Percentiles rank a stretch among this genome's conserved stretches.
Conservation (phyloP, 2,329 filamentous ascomycete species). For the Eutypa lata region DNA sequence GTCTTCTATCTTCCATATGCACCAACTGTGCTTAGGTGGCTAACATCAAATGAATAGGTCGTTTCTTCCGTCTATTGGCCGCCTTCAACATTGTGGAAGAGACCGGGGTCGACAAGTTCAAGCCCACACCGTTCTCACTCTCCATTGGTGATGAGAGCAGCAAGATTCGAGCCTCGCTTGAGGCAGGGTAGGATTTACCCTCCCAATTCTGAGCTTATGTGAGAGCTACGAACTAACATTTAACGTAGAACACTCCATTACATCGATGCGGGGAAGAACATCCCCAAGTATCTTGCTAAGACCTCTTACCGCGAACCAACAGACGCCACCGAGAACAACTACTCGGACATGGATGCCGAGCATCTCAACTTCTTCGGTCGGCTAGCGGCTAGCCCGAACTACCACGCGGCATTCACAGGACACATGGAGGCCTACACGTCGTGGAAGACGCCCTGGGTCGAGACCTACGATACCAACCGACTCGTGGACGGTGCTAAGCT, state of each 20-base stretch:
- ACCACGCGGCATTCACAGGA: constrained; percentile 29
- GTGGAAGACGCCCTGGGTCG: constrained; percentile 32
- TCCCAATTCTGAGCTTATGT: not conserved
- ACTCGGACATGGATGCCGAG: constrained; percentile 15
- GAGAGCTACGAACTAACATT: not conserved
- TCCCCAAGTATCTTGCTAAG: constrained; percentile 31
- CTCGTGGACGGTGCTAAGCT: constrained; percentile 17
- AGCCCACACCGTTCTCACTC: constrained; percentile 28
- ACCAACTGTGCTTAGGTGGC: not conserved
- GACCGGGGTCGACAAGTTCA: constrained; percentile 24
- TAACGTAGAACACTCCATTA: constrained; percentile 24
- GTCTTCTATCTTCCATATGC: not conserved
- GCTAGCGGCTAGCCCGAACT: constrained; percentile 24
- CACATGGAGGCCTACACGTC: constrained; percentile 33
- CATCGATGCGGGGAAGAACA: constrained; percentile 24
- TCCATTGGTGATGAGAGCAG: constrained; percentile 29
- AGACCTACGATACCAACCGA: constrained; percentile 22
- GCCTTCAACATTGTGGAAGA: constrained; percentile 30
- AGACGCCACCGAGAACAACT: constrained; percentile 23
- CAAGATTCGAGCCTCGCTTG: constrained; percentile 25
- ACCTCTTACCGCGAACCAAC: constrained; percentile 31
- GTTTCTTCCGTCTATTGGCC: constrained; percentile 26
- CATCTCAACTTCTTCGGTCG: constrained; percentile 32
- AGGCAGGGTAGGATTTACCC: constrained; percentile 20
- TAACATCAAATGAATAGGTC: constrained; percentile 8